Evolutionary conservation across 805 yeast species (phyloP).

Genomic region (Jamesozyma jinghongensis): DNA sequence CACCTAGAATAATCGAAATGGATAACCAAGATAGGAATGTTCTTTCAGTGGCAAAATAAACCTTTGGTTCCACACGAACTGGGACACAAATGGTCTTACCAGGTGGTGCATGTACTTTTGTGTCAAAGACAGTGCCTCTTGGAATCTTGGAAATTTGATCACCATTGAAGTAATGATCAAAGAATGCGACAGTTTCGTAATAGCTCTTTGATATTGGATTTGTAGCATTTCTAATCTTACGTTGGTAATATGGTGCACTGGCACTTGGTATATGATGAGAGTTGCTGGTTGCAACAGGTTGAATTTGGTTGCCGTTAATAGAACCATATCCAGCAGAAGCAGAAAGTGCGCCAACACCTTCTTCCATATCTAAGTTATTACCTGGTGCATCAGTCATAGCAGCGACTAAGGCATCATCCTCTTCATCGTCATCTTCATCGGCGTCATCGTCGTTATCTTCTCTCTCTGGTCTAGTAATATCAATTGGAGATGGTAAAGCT

Average conservation of each 20-base stretch:
- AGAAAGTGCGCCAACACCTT: conserved; percentile 33
- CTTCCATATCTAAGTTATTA: conserved; percentile 62
- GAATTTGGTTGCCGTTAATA: conserved; percentile 7
- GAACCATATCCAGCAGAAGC: conserved; percentile 37
- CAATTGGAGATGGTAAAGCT: conserved; percentile 38
- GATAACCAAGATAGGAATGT: conserved; percentile 92
- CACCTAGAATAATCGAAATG: conserved; percentile 78
- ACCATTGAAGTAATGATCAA: conserved; percentile 43
- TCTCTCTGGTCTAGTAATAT: conserved; percentile 29
- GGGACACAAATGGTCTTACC: conserved; percentile 90
- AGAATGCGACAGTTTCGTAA: conserved; percentile 13
- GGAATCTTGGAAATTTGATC: conserved; percentile 48
- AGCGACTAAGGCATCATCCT: conserved; percentile 25
- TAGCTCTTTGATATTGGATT: conserved; percentile 16
- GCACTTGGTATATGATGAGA: conserved; percentile 12
- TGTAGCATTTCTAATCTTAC: conserved; percentile 15
- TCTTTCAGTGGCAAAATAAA: conserved; percentile 96
- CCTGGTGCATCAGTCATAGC: conserved; percentile 36
- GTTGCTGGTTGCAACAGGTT: conserved; percentile 1
- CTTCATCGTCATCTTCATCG: conserved; percentile 29
- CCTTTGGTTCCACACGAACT: conserved; percentile 95
- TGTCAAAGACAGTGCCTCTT: conserved; percentile 53
- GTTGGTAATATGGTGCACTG: conserved; percentile 27
- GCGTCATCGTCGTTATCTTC: conserved; percentile 22
- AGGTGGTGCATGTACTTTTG: conserved; percentile 60